These are phyloP conservation scores for Apiospora marii DNA, from an alignment of 2,329 filamentous ascomycete genomes.

Conservation along the genomic window DNA sequence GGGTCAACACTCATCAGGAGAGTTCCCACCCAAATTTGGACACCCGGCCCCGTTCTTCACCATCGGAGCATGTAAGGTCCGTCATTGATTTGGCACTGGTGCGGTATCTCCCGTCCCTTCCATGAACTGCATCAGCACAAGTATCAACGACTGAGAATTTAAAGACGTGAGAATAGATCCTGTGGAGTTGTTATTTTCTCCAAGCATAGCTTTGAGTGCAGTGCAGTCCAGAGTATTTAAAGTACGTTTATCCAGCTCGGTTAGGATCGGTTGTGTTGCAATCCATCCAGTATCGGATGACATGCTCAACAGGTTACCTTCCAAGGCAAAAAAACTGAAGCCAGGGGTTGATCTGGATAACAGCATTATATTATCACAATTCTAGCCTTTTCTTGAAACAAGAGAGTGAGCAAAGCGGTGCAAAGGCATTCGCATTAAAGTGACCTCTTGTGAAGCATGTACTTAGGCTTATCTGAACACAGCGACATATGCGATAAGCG, in stretches of 20 bases:
- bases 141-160: not conserved
- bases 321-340: not conserved
- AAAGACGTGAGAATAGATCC: not conserved
- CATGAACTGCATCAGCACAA: not conserved
- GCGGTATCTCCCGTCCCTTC: constrained; percentile 3
- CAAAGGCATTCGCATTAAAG: not conserved
- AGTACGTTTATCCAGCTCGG: not conserved
- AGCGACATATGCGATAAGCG: not conserved
- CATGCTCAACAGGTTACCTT: not conserved
- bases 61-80: constrained; percentile 24
- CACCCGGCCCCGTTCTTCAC: constrained; percentile 5
- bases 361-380: not conserved
- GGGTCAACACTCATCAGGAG: constrained; percentile 7
- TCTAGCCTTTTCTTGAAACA: not conserved
- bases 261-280: not conserved
- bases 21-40: not conserved
- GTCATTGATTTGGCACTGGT: constrained; percentile 8
- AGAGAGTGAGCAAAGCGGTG: not conserved
- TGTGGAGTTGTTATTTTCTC: not conserved
- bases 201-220: not conserved
- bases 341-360: not conserved
- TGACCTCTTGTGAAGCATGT: not conserved
- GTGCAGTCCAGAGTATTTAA: too few relatives aligned
- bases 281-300: not conserved
- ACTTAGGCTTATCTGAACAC: not conserved